These are phyloP conservation scores for Rutstroemia sydowiana DNA, from an alignment of 2,329 filamentous ascomycete species.

Conservation along the genomic window DNA sequence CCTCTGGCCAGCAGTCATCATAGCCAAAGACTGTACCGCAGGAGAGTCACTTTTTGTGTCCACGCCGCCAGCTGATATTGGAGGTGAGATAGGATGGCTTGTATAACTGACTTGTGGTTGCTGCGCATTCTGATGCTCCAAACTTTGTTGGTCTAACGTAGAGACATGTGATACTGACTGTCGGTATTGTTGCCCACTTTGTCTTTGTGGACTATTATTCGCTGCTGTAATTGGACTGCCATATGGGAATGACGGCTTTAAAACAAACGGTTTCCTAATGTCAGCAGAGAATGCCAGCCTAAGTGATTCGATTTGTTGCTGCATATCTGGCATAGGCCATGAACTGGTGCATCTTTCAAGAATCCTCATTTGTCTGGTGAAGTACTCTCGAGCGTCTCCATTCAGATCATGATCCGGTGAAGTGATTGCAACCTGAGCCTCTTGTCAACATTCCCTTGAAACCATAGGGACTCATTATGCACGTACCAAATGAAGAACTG, in stretches of 20 bases:
- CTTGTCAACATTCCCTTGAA: conserved; percentile 7
- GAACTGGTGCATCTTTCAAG: conserved; percentile 75
- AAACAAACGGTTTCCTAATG: conserved; percentile 72
- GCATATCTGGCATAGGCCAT: conserved; percentile 85
- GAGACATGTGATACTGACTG: conserved; percentile 18
- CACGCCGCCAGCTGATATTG: conserved; percentile 66
- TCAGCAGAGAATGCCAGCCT: conserved; percentile 89
- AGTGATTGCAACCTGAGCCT: conserved; percentile 72
- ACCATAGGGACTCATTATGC: not conserved
- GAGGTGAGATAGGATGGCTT: conserved; percentile 70
- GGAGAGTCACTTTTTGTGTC: conserved; percentile 71
- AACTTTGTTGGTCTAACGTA: conserved; percentile 34
- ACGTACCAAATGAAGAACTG: conserved; percentile 85
- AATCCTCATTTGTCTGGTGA: conserved; percentile 88
- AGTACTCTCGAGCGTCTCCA: conserved; percentile 77
- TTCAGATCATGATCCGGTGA: conserved; percentile 88
- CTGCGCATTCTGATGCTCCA: conserved; percentile 46
- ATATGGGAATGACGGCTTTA: conserved; percentile 83
- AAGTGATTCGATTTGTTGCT: conserved; percentile 81
- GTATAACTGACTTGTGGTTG: conserved; percentile 55
- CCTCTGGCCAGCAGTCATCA: conserved; percentile 53
- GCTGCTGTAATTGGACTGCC: conserved; percentile 53
- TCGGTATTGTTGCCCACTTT: conserved; percentile 22
- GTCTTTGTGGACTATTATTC: conserved; percentile 21
- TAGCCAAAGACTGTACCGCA: conserved; percentile 61